phyloP scores from a whole-genome alignment of 1,139 yeast species.

The Nakaseomyces nivariensis region DNA sequence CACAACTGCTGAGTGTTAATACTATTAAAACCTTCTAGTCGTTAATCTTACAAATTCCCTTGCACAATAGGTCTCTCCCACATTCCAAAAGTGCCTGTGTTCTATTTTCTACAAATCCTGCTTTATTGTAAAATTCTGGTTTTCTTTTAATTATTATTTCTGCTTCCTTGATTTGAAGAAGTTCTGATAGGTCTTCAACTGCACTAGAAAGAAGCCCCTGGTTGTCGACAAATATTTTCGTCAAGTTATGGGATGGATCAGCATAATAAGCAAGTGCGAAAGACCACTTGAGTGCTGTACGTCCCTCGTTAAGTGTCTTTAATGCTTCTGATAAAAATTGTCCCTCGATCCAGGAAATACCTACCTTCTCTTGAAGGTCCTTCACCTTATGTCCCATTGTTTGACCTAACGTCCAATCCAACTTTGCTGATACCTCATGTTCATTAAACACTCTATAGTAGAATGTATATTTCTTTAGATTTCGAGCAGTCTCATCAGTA shows the following conservation, averaged over 20 bases:
- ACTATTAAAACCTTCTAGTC: not conserved
- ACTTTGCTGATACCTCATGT: conserved; percentile 69
- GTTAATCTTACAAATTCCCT: conserved; percentile 24
- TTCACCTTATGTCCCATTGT: conserved; percentile 58
- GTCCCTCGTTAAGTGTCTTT: conserved; percentile 51
- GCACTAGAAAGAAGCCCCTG: conserved; percentile 63
- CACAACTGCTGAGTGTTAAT: too few species aligned
- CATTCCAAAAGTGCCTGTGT: conserved; percentile 43
- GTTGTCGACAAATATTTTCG: conserved; percentile 59
- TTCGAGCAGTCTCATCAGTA: conserved; percentile 32
- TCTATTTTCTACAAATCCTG: conserved; percentile 39
- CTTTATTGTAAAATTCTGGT: conserved; percentile 40
- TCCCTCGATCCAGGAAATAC: conserved; percentile 82
- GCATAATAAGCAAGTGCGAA: conserved; percentile 74
- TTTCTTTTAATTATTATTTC: conserved; percentile 41
- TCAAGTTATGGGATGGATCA: conserved; percentile 36
- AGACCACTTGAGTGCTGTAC: conserved; percentile 84
- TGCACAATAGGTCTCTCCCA: conserved; percentile 37
- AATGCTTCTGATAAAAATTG: conserved; percentile 74
- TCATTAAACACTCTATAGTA: conserved; percentile 67
- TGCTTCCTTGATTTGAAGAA: conserved; percentile 55
- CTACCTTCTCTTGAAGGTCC: conserved; percentile 50
- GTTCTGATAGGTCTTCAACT: conserved; percentile 69
- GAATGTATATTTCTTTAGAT: conserved; percentile 61
- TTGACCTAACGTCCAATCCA: conserved; percentile 56